phyloP scores from a whole-genome alignment of 164 flowering plant species.

The Chloranthus sessilifolius region DNA sequence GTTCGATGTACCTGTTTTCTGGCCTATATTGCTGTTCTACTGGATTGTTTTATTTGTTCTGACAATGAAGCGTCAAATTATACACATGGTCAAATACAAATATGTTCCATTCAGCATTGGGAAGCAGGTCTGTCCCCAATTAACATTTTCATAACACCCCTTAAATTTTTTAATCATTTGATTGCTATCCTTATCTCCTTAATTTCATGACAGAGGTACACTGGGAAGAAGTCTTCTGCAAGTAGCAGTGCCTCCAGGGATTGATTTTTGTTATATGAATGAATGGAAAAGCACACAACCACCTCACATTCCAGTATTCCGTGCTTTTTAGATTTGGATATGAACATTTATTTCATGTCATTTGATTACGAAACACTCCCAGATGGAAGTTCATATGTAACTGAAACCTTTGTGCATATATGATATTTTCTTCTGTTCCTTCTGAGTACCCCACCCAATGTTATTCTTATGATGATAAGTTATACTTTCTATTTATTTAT shows the following conservation, averaged over 20 bases:
- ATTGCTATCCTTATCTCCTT: background rate
- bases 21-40: constrained; percentile 72
- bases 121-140: constrained; percentile 47
- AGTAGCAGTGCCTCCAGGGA: constrained; percentile 28
- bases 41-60: constrained; percentile 72
- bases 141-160: background rate
- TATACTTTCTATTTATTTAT: too few relatives aligned
- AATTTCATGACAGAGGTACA: constrained; percentile 38
- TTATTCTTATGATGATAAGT: too few relatives aligned
- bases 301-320: too few relatives aligned
- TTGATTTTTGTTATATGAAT: constrained; percentile 14
- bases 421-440: too few relatives aligned
- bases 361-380: too few relatives aligned
- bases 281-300: background rate
- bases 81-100: constrained; percentile 73
- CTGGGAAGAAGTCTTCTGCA: constrained; percentile 37
- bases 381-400: too few relatives aligned
- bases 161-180: background rate
- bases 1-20: constrained; percentile 76
- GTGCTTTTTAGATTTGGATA: constrained; percentile 11
- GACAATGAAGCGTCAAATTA: constrained; percentile 78
- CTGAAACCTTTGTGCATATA: too few relatives aligned
- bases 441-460: too few relatives aligned
- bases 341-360: constrained; percentile 5
- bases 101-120: constrained; percentile 67